Base-by-base conservation (phyloP, 164 flowering plant genomes). In the Magnolia officinalis region DNA sequence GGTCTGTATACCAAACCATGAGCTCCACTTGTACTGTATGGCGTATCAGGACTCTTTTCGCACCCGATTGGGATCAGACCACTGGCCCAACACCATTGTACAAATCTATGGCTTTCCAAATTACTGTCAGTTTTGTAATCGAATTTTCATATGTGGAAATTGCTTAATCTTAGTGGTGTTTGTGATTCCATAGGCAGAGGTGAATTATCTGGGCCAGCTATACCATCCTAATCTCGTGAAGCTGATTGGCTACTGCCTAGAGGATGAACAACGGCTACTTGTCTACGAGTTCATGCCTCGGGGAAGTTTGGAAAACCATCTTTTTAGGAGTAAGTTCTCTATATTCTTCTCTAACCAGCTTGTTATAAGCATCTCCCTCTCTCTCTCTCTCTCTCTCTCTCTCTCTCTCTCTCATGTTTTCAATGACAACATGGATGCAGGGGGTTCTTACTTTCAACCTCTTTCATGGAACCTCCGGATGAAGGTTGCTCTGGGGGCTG, bases 241-340 rank as follows among this genome's bases (percentile, higher is more conserved):
- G 77, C 79, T 91, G 80, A 73, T 93, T 71, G 98, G 98, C 14
- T 91, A 86, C 76, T 93, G 98, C 85, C 79, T 88, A 24, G 96
- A 93, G 78, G 96, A 93, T 78, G 95, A 90, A 13, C 95, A 90
- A 64, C 86, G 93, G 49, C 87, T 92, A 73, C 85, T 93, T 8
- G 98, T 90, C 0, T 92, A 92, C 66, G 96, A 90, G 81, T 93
- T 90, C 84, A 90, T 92, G 96, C 87, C 91, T 0, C 84, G 89
- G 5, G 96, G 95, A 21, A 92, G 96, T 80, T 83, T 92, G 86
- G 98, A 92, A 72, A 88, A 93, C 84, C 98, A 93, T 85, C 83
- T 92, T 0, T 92, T 92, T 73, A 82, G 95, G 82, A 91, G 98
- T 93, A 81, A 89, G 96, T 81, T 63, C 31, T 65, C 31, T 16